These are phyloP conservation scores for Diplosphaera chodatii DNA, from an alignment of 139 green algal species.

Conservation along the genomic window DNA sequence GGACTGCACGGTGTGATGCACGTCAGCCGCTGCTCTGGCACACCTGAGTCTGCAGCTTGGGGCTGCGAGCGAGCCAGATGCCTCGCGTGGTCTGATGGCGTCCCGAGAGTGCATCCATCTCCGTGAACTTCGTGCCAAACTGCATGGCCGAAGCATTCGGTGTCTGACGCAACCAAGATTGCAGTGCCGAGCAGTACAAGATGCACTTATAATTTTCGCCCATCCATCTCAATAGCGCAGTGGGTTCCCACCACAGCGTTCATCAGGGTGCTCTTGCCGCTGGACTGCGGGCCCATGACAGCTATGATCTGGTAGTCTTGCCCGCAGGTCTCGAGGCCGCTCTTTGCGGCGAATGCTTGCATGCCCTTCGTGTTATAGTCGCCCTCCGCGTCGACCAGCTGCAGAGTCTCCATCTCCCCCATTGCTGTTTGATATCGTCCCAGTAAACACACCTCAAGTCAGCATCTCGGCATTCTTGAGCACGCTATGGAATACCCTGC, in stretches of 20 bases:
- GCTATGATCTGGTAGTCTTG: slow-evolving; percentile 84
- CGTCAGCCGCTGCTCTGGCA: too few species aligned
- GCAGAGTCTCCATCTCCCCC: slow-evolving; percentile 10
- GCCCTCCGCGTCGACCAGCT: slow-evolving; percentile 61
- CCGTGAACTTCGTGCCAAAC: slow-evolving; percentile 88
- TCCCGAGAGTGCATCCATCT: slow-evolving; percentile 92
- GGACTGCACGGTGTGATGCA: too few species aligned
- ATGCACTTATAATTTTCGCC: too few species aligned
- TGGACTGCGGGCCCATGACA: slow-evolving; percentile 96
- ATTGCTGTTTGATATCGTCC: neutral
- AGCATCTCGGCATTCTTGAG: too few species aligned
- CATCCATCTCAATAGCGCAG: too few species aligned
- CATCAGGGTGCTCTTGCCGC: slow-evolving; percentile 87
- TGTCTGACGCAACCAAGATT: too few species aligned
- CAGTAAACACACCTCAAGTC: too few species aligned
- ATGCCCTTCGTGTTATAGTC: slow-evolving; percentile 41
- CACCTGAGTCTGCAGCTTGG: slow-evolving; percentile 42
- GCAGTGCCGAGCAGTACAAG: too few species aligned
- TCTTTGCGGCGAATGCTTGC: slow-evolving; percentile 29
- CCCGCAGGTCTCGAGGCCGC: slow-evolving; percentile 27
- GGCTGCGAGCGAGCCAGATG: slow-evolving; percentile 74
- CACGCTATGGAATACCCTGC: too few species aligned
- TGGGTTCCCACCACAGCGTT: slow-evolving; percentile 92
- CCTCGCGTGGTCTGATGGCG: slow-evolving; percentile 84
- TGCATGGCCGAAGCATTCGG: too few species aligned